These are phyloP conservation scores for Halenospora varia DNA, from an alignment of 495 filamentous ascomycete genomes.

Conservation along the genomic window DNA sequence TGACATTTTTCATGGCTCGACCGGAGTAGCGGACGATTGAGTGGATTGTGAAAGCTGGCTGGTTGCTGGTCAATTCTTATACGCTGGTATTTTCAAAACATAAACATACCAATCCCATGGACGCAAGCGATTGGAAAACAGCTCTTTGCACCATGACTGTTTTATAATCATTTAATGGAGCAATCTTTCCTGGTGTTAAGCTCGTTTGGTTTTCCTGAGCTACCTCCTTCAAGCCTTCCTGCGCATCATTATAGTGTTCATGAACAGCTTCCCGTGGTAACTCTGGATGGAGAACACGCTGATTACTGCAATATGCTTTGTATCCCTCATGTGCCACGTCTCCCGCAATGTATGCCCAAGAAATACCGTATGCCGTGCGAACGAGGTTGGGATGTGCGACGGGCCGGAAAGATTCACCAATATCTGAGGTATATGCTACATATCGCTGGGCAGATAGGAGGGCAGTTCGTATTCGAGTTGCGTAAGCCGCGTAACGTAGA, in stretches of 20 bases:
- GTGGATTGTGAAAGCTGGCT: constrained; percentile 91
- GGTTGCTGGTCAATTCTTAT: not conserved
- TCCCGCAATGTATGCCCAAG: constrained; percentile 87
- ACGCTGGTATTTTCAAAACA: not conserved
- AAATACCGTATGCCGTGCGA: constrained; percentile 79
- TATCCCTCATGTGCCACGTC: constrained; percentile 94
- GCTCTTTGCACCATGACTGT: constrained; percentile 88
- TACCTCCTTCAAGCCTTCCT: constrained; percentile 19
- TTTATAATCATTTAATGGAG: constrained; percentile 83
- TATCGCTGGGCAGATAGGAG: constrained; percentile 90
- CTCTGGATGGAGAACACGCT: constrained; percentile 32
- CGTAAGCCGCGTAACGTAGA: constrained; percentile 91
- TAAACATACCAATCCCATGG: constrained; percentile 65
- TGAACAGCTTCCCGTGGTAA: constrained; percentile 25
- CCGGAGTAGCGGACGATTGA: constrained; percentile 85
- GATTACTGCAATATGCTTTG: constrained; percentile 85
- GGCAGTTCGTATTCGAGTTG: constrained; percentile 79
- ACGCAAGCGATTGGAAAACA: constrained; percentile 84
- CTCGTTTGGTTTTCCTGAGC: constrained; percentile 9
- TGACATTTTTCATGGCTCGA: constrained; percentile 69
- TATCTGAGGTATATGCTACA: constrained; percentile 95
- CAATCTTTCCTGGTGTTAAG: constrained; percentile 47
- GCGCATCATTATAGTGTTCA: constrained; percentile 25
- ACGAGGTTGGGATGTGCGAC: constrained; percentile 83
- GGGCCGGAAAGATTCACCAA: constrained; percentile 94